Conservation (phyloP, 306 rosid species). For the Prunus campanulata region DNA sequence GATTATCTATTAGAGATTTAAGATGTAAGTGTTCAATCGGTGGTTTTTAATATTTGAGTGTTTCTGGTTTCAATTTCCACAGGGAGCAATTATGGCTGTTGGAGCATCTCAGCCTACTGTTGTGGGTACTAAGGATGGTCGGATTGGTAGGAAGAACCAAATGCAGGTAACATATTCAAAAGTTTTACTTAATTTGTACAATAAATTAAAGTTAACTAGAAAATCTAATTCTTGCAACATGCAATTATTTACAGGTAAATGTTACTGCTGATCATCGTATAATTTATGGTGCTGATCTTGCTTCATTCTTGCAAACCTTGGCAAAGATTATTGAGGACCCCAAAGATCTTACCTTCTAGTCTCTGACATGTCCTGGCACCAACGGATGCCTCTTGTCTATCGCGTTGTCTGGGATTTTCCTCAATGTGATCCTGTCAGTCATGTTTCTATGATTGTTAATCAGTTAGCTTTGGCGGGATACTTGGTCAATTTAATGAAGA, state of each 20-base stretch:
- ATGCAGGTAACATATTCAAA: slow-evolving; percentile 68
- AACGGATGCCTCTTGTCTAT: slow-evolving; percentile 6
- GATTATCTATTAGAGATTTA: slow-evolving; percentile 2
- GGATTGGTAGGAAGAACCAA: slow-evolving; percentile 84
- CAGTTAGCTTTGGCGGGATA: slow-evolving; percentile 14
- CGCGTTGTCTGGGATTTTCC: background rate
- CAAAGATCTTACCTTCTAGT: slow-evolving; percentile 90
- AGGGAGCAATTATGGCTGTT: slow-evolving; percentile 99
- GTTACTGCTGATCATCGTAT: slow-evolving; percentile 98
- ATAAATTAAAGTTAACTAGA: background rate
- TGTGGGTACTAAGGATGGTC: slow-evolving; percentile 89
- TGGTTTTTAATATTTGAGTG: slow-evolving; percentile 6
- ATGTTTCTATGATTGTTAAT: slow-evolving; percentile 4
- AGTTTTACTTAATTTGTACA: background rate
- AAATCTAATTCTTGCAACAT: slow-evolving; percentile 24
- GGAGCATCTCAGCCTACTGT: slow-evolving; percentile 78
- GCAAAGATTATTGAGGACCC: slow-evolving; percentile 90
- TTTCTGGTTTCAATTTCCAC: slow-evolving; percentile 22
- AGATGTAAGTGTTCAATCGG: background rate
- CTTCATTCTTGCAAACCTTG: slow-evolving; percentile 89
- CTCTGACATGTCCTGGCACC: slow-evolving; percentile 17
- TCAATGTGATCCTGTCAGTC: background rate
- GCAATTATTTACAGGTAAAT: slow-evolving; percentile 62
- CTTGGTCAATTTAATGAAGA: slow-evolving; percentile 10
- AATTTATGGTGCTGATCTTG: slow-evolving; percentile 90